A percentile compares a stretch with the other conserved stretches of the same genome.
These are phyloP conservation scores for Diversispora epigaea DNA, from an alignment of 192 early-diverging fungal species.

Conservation along the genomic window DNA sequence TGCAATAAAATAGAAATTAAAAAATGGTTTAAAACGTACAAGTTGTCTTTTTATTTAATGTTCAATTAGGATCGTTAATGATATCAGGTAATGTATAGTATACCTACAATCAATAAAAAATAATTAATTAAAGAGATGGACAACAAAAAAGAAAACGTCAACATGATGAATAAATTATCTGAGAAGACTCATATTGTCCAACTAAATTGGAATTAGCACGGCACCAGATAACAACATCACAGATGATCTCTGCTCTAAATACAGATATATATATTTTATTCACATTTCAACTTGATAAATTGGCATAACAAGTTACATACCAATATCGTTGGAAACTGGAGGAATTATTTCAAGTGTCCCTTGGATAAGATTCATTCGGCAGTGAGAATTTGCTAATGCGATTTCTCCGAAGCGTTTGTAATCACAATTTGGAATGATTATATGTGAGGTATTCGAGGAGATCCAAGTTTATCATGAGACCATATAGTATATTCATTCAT, in stretches of 20 bases:
- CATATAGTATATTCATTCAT: neutral
- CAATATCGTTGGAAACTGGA: neutral
- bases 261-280: neutral
- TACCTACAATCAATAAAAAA: neutral
- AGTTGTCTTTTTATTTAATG: neutral
- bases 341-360: neutral
- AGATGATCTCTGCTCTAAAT: neutral
- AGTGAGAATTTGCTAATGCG: constrained; percentile 7
- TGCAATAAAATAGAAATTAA: constrained; percentile 10
- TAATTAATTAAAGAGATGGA: neutral
- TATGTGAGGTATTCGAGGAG: neutral
- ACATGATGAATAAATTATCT: neutral
- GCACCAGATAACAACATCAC: neutral
- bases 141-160: neutral
- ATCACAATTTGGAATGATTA: neutral
- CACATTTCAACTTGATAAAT: neutral
- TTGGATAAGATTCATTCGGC: neutral
- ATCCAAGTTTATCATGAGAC: neutral
- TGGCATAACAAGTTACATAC: neutral
- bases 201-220: neutral
- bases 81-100: neutral
- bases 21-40: neutral
- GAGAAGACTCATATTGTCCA: neutral
- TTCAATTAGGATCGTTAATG: neutral
- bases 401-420: neutral